Percentiles rank a stretch among this genome's conserved stretches.
These are phyloP conservation scores for Marasmius fiardii DNA, from an alignment of 1,284 basidiomycete genomes.

Conservation along the genomic window DNA sequence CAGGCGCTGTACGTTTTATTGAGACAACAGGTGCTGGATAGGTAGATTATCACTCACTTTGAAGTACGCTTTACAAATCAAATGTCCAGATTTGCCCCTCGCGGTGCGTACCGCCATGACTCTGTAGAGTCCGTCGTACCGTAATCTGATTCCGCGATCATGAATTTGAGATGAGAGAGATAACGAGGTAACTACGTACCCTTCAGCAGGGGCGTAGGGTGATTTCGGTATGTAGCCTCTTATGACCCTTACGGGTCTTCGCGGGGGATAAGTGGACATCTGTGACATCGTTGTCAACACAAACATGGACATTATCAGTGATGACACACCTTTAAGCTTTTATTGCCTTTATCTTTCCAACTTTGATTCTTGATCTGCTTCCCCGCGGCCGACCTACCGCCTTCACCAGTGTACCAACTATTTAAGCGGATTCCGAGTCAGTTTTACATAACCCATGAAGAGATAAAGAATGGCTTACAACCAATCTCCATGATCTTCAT, in stretches of 20 bases:
- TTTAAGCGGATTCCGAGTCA: neutral
- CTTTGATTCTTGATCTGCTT: constrained; percentile 22
- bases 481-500: constrained; percentile 23
- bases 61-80: neutral
- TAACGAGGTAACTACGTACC: constrained; percentile 15
- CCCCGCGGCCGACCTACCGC: constrained; percentile 4
- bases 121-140: neutral
- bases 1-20: neutral
- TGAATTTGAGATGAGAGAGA: neutral
- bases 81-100: neutral
- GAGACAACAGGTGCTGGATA: neutral
- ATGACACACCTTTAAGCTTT: constrained; percentile 20
- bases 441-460: neutral
- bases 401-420: constrained; percentile 16
- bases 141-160: neutral
- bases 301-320: neutral
- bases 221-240: constrained; percentile 22
- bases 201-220: constrained; percentile 24
- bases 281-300: neutral
- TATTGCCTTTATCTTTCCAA: constrained; percentile 23
- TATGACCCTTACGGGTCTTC: constrained; percentile 25
- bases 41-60: neutral
- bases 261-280: constrained; percentile 15
- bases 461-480: constrained; percentile 17
- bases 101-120: neutral